phyloP scores from a whole-genome alignment of 1,284 basidiomycete genomes.

The Ganoderma lucidum region DNA sequence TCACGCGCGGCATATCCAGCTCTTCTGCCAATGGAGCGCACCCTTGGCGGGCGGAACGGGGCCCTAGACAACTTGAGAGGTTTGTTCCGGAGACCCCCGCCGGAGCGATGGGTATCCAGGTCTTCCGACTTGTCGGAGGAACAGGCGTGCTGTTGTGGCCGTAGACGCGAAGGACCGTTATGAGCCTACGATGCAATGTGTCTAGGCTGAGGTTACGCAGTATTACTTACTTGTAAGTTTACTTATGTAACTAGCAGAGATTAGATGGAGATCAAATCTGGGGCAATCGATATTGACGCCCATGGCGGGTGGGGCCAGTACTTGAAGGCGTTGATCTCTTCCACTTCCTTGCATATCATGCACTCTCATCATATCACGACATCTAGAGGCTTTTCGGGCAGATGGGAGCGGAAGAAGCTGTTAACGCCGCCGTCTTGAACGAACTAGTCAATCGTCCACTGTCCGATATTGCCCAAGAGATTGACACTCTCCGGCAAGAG shows the following conservation, averaged over 20 bases:
- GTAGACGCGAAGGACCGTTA: not conserved
- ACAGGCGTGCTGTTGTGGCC: not conserved
- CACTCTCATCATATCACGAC: not conserved
- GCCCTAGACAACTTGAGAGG: not conserved
- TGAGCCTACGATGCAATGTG: too few relatives aligned
- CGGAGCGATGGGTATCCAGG: not conserved
- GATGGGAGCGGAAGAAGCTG: conserved; percentile 2
- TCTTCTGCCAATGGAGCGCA: not conserved
- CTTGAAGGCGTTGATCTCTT: not conserved
- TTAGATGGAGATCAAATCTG: not conserved
- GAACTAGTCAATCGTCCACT: conserved; percentile 20
- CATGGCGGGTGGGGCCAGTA: not conserved
- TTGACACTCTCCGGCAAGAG: conserved; percentile 17
- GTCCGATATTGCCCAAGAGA: conserved; percentile 22
- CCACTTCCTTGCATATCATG: not conserved
- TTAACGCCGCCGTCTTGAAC: conserved; percentile 5
- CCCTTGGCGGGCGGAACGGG: not conserved
- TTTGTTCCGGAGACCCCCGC: not conserved
- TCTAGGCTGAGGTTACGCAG: too few relatives aligned
- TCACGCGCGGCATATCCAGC: not conserved
- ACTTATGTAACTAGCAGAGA: not conserved
- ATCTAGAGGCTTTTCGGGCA: not conserved
- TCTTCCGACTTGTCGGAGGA: not conserved
- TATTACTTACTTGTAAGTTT: too few relatives aligned
- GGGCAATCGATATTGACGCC: conserved; percentile 4